phyloP scores from a whole-genome alignment of 768 basidiomycete species.

The Mycena capillaripes region DNA sequence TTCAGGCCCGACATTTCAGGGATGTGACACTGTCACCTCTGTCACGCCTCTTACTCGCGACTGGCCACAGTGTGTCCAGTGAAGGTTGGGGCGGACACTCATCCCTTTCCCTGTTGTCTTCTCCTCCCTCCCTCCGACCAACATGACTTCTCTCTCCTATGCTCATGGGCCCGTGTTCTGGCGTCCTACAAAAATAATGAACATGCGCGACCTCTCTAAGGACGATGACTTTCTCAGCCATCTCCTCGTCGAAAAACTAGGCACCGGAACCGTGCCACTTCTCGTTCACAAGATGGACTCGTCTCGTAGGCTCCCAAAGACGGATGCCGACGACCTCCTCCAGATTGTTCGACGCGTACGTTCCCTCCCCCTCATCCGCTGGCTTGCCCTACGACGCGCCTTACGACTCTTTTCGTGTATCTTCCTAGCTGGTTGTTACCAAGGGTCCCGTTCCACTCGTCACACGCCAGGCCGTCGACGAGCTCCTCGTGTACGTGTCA shows the following conservation, averaged over 20 bases:
- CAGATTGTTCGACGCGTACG: slow-evolving; percentile 82
- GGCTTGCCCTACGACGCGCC: slow-evolving; percentile 43
- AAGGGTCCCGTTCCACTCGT: slow-evolving; percentile 70
- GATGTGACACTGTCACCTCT: background rate
- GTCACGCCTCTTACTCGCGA: background rate
- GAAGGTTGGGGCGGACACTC: background rate
- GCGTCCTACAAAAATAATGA: slow-evolving; percentile 92
- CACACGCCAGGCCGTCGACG: slow-evolving; percentile 82
- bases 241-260: slow-evolving; percentile 90
- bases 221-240: slow-evolving; percentile 94
- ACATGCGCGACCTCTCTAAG: slow-evolving; percentile 89
- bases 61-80: slow-evolving; percentile 27
- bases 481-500: slow-evolving; percentile 76
- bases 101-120: slow-evolving; percentile 27
- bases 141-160: slow-evolving; percentile 36
- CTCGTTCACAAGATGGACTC: slow-evolving; percentile 94
- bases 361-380: slow-evolving; percentile 43
- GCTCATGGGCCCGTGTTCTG: slow-evolving; percentile 60
- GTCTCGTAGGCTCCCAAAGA: slow-evolving; percentile 81
- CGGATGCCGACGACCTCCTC: slow-evolving; percentile 76
- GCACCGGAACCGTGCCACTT: slow-evolving; percentile 83
- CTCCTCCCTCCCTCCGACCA: slow-evolving; percentile 36
- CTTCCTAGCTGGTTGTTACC: slow-evolving; percentile 67
- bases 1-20: slow-evolving; percentile 9
- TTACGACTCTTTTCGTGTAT: slow-evolving; percentile 37